phyloP scores from a whole-genome alignment of 108 stramenopile genomes.

The Cyclotella choctawhatcheeana region DNA sequence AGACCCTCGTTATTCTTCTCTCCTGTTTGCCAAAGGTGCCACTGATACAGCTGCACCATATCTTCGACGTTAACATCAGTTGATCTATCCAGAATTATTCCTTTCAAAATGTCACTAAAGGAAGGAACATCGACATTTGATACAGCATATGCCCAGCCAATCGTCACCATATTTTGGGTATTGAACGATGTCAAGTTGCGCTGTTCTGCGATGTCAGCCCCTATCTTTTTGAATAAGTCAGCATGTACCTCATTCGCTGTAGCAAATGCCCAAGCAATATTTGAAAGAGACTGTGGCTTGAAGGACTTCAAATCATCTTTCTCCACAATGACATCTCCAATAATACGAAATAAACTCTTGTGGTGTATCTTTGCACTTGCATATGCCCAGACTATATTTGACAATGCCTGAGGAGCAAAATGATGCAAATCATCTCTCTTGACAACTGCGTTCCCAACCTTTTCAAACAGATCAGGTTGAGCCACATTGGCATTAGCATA shows the following conservation, averaged over 20 bases:
- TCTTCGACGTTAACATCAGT: not conserved
- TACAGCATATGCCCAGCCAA: not conserved
- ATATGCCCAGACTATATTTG: slow-evolving; percentile 2
- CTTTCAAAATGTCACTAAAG: not conserved
- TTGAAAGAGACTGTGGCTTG: slow-evolving; percentile 2
- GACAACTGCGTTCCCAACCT: slow-evolving; percentile 1
- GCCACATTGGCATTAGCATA: slow-evolving; percentile 12
- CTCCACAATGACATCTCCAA: not conserved
- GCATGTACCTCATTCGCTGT: not conserved
- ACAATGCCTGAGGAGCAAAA: slow-evolving; percentile 8
- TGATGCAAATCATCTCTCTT: not conserved
- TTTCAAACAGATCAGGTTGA: slow-evolving; percentile 1
- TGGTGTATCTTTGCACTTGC: not conserved
- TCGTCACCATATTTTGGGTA: not conserved
- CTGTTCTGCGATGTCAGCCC: not conserved
- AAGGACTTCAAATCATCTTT: not conserved
- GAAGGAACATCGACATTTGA: slow-evolving; percentile 3
- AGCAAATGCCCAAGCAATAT: slow-evolving; percentile 22
- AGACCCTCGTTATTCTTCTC: not conserved
- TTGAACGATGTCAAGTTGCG: not conserved
- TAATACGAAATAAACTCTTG: not conserved
- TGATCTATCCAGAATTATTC: not conserved
- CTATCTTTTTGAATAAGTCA: not conserved
- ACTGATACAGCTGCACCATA: slow-evolving; percentile 7
- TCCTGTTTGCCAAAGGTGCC: slow-evolving; percentile 30